Percentiles rank a stretch among this genome's conserved stretches.
phyloP scores from a whole-genome alignment of 23 red algal species.

The Cyanidioschyzon merolae region DNA sequence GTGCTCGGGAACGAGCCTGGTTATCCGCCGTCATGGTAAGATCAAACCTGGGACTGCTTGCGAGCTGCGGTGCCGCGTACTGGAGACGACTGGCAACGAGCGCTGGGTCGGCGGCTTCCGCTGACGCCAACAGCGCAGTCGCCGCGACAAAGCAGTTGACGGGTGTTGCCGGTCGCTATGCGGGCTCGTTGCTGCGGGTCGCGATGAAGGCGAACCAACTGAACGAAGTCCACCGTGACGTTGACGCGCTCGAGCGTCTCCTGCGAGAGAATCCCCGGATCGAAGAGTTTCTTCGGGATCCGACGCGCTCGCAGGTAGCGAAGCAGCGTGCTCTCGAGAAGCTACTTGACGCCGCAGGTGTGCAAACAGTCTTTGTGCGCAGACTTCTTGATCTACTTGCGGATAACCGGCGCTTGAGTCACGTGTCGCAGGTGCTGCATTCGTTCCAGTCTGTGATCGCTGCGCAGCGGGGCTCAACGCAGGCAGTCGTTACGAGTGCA shows the following conservation, averaged over 20 bases:
- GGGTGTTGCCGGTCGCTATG: constrained; percentile 40
- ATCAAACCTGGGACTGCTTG: no score
- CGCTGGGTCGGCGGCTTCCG: no score
- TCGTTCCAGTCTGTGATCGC: constrained; percentile 46
- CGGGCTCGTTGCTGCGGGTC: constrained; percentile 43
- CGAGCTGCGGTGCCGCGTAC: no score
- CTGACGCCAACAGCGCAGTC: no score
- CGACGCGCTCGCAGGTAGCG: constrained; percentile 44
- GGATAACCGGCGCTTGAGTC: constrained; percentile 58
- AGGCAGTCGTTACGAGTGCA: constrained; percentile 48
- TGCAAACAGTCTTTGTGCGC: constrained; percentile 26
- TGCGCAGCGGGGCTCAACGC: constrained; percentile 32
- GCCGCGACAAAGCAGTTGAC: background rate
- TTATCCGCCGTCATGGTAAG: no score
- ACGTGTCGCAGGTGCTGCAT: constrained; percentile 32
- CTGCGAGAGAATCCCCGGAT: constrained; percentile 8
- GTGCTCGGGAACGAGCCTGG: no score
- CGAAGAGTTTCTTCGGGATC: constrained; percentile 45
- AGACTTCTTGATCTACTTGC: constrained; percentile 55
- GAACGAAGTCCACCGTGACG: constrained; percentile 39
- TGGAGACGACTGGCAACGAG: no score
- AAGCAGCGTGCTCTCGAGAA: constrained; percentile 31
- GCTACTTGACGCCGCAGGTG: constrained; percentile 30
- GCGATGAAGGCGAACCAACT: constrained; percentile 36
- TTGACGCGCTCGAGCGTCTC: constrained; percentile 33